Percentiles rank a stretch among this genome's conserved stretches.
These are phyloP conservation scores for Dryas octopetala DNA, from an alignment of 306 rosid genomes.

Conservation along the genomic window DNA sequence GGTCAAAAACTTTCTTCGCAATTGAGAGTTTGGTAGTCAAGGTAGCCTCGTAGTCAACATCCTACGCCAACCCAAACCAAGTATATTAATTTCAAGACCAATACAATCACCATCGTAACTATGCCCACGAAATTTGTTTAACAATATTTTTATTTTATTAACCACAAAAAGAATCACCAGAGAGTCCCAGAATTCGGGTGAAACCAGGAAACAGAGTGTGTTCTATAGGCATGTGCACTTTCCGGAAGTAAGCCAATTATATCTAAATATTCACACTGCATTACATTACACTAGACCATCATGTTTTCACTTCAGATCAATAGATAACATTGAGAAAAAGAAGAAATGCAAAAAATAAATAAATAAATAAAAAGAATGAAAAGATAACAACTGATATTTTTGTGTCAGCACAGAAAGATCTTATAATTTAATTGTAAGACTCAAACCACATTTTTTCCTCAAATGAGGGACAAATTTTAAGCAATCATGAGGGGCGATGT, in stretches of 20 bases:
- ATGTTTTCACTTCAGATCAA: neutral
- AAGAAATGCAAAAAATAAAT: neutral
- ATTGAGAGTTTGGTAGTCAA: slow-evolving; percentile 76
- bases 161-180: neutral
- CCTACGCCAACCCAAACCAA: slow-evolving; percentile 45
- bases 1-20: slow-evolving; percentile 72
- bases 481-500: too few species aligned
- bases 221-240: neutral
- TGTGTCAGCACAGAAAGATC: too few species aligned
- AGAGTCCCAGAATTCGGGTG: neutral
- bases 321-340: neutral
- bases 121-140: neutral
- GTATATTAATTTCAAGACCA: neutral
- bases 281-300: neutral
- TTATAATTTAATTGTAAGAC: too few species aligned
- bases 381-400: too few species aligned
- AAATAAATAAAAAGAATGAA: too few species aligned
- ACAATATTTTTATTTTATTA: neutral
- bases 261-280: neutral
- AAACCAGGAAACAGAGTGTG: neutral
- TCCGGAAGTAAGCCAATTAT: neutral
- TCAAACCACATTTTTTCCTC: too few species aligned
- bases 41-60: slow-evolving; percentile 88
- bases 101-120: neutral
- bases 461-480: too few species aligned